phyloP scores from a whole-genome alignment of 2,329 filamentous ascomycete genomes.

The Aspergillus hortae region DNA sequence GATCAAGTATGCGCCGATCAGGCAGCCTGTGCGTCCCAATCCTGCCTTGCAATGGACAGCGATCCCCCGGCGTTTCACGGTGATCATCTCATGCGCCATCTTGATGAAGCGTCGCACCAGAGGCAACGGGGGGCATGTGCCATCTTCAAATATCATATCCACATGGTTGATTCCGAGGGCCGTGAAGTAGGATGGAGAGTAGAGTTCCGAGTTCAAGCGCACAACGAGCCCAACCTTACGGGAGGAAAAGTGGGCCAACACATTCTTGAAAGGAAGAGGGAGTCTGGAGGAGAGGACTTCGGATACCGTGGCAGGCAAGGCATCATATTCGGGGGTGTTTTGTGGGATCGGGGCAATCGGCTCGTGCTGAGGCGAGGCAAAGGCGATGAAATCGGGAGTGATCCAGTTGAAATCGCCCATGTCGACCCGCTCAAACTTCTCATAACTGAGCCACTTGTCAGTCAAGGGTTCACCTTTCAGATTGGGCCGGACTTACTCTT shows the following conservation, averaged over 20 bases:
- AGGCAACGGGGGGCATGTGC: constrained; percentile 83
- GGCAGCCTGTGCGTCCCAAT: constrained; percentile 86
- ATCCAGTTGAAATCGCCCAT: constrained; percentile 99
- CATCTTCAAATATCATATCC: constrained; percentile 99
- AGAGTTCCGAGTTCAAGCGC: constrained; percentile 89
- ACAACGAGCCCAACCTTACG: constrained; percentile 91
- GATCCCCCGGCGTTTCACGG: constrained; percentile 83
- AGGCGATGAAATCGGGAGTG: constrained; percentile 89
- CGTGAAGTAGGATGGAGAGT: constrained; percentile 96
- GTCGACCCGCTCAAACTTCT: constrained; percentile 91
- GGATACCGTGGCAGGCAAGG: constrained; percentile 70
- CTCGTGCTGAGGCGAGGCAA: constrained; percentile 86
- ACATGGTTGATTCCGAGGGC: constrained; percentile 91
- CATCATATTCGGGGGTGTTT: constrained; percentile 68
- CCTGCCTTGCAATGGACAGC: constrained; percentile 99
- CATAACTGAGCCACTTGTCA: constrained; percentile 59
- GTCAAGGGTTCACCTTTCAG: not conserved
- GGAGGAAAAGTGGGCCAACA: constrained; percentile 81
- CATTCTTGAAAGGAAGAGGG: constrained; percentile 90
- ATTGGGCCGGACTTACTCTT: constrained; percentile 59
- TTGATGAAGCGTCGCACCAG: constrained; percentile 95
- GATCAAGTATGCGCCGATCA: constrained; percentile 96
- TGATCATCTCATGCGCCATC: constrained; percentile 91
- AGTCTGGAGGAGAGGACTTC: constrained; percentile 69
- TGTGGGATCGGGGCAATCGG: constrained; percentile 70